Conservation (phyloP, 1,284 basidiomycete species). For the Austroboletus niveus region DNA sequence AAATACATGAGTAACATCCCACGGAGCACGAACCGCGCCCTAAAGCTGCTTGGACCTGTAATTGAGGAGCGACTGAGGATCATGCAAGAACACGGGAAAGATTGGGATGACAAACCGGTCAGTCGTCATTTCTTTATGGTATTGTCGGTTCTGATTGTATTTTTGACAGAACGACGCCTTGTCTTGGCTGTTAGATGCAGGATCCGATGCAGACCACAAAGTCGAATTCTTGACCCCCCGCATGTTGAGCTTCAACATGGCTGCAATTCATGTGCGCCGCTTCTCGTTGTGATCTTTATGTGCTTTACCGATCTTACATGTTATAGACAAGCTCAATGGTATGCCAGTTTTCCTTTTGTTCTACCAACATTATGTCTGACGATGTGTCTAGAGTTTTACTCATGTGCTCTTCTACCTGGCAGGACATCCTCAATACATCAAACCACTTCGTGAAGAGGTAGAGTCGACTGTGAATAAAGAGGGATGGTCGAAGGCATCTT, state of each 20-base stretch:
- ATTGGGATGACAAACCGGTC: conserved; percentile 41
- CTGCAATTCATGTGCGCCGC: conserved; percentile 34
- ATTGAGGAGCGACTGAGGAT: conserved; percentile 36
- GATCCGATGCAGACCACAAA: conserved; percentile 29
- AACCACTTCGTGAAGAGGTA: conserved; percentile 42
- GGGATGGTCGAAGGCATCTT: conserved; percentile 42
- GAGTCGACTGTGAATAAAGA: conserved; percentile 30
- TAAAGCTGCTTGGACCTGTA: conserved; percentile 33
- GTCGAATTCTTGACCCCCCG: conserved; percentile 30
- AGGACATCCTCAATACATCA: conserved; percentile 36
- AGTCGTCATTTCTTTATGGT: conserved; percentile 13
- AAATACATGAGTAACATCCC: not conserved
- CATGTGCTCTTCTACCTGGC: conserved; percentile 39
- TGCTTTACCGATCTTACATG: not conserved
- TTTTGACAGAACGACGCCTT: conserved; percentile 23
- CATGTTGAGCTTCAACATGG: conserved; percentile 38
- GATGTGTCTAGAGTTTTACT: conserved; percentile 24
- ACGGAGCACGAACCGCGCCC: not conserved
- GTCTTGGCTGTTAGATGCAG: conserved; percentile 43
- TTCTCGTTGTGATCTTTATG: not conserved
- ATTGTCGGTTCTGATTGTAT: conserved; percentile 16
- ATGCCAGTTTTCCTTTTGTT: not conserved
- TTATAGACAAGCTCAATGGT: not conserved
- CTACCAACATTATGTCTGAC: not conserved
- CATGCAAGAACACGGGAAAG: conserved; percentile 32